Conservation (phyloP, 192 early-diverging fungal genomes). For the Geranomyces variabilis region DNA sequence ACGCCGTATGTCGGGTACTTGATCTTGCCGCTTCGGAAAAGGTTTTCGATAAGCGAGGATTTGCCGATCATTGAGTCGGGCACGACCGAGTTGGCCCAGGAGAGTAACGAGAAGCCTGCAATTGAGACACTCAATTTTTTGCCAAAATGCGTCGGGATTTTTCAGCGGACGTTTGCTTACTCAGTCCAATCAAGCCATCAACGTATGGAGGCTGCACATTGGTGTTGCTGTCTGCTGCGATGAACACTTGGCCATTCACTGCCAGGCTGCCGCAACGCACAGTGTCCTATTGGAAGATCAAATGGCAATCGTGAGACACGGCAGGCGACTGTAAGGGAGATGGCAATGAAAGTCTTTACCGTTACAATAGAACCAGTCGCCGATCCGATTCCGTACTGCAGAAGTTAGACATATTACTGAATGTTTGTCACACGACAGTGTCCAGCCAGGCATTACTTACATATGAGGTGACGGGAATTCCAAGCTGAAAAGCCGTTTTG, state of each 20-base stretch:
- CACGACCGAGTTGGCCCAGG: constrained; percentile 31
- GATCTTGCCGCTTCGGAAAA: constrained; percentile 14
- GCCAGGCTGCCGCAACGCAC: constrained; percentile 14
- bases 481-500: constrained; percentile 17
- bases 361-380: constrained; percentile 16
- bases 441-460: constrained; percentile 24
- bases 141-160: background rate
- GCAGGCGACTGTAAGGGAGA: background rate
- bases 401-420: no score
- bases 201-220: constrained; percentile 30
- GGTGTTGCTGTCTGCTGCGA: constrained; percentile 19
- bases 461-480: constrained; percentile 11
- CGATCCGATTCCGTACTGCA: constrained; percentile 31
- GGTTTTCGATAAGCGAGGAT: constrained; percentile 33
- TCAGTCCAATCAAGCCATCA: constrained; percentile 35
- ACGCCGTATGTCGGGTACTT: constrained; percentile 20
- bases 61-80: constrained; percentile 13
- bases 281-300: constrained; percentile 2
- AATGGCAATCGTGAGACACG: no score
- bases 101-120: constrained; percentile 35
- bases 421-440: no score
- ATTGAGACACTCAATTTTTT: background rate
- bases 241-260: constrained; percentile 20
- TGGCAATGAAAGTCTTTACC: constrained; percentile 9
- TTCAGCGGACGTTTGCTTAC: constrained; percentile 6